Evolutionary conservation across 2,329 filamentous ascomycete species (phyloP), one percentile per base, ranked within the genome.

Genomic region (Fusarium lyarnte): DNA sequence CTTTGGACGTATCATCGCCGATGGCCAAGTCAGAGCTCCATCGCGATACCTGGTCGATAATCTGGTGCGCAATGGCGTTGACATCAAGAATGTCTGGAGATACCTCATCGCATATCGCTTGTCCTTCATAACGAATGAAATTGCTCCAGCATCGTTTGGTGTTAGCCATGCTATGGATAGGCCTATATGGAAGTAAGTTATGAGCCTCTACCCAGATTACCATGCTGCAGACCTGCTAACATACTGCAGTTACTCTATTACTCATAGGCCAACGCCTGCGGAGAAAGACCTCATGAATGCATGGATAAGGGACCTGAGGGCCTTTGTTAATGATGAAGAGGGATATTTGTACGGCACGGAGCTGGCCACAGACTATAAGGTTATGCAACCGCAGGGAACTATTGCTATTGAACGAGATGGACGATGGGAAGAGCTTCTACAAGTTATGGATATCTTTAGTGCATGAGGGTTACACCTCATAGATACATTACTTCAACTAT

Each of bases 81-180:
- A 51, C 7, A 51, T 66, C 0, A 51, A 59, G 3, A 52, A 27
- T 21, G 63, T 66, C 2, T 66, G 63, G 63, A 41, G 63, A 59
- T 66, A 66, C 27, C 61, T 66, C 25, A 66, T 66, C 0, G 61
- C 63, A 2, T 66, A 66, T 21, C 52, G 63, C 0, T 13, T 66
- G 1, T 66, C 63, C 0, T 66, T 66, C 10, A 66, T 66, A 8
- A 43, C 52, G 4, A n/a, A 45, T 2, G 27, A 66, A 0, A 13
- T 66, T 9, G 62, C 43, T 2, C 63, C 63, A 2, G 51, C 61
- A 11, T 66, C 61, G 1, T 66, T 66, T 11, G 61, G 63, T 21
- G 61, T 66, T 1, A 66, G 63, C 21, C 63, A 66, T 49, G 63
- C 61, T 17, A 66, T 66, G 63, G 61, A 66, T 14, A 14, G 63